phyloP scores from a whole-genome alignment of 768 basidiomycete genomes.

The Tylopilus subfusipes region DNA sequence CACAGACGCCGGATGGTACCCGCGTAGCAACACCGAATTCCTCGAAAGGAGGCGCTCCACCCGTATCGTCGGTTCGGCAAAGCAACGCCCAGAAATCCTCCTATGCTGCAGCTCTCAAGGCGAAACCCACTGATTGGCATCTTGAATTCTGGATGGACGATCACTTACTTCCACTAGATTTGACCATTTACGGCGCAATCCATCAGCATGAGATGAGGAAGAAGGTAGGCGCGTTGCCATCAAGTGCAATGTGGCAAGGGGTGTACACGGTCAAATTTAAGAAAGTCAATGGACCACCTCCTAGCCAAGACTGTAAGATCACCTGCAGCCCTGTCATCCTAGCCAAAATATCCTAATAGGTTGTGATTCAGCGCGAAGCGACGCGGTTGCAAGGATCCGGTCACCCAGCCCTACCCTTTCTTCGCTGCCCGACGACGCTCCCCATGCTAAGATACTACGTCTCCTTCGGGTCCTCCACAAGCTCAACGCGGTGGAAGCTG shows the following conservation, averaged over 20 bases:
- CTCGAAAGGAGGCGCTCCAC: slow-evolving; percentile 41
- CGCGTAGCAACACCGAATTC: slow-evolving; percentile 85
- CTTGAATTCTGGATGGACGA: slow-evolving; percentile 95
- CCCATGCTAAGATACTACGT: slow-evolving; percentile 87
- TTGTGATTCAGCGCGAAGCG: slow-evolving; percentile 31
- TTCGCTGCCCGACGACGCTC: slow-evolving; percentile 78
- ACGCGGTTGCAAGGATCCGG: slow-evolving; percentile 47
- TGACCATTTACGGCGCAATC: slow-evolving; percentile 95
- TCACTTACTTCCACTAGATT: slow-evolving; percentile 73
- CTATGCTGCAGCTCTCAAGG: slow-evolving; percentile 91
- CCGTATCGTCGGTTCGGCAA: slow-evolving; percentile 32
- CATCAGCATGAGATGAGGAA: slow-evolving; percentile 87
- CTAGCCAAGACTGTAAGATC: slow-evolving; percentile 55
- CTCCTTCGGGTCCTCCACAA: slow-evolving; percentile 84
- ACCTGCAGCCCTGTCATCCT: background rate
- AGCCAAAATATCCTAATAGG: slow-evolving; percentile 7
- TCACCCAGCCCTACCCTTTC: slow-evolving; percentile 68
- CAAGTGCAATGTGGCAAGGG: slow-evolving; percentile 82
- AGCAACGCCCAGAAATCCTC: slow-evolving; percentile 50
- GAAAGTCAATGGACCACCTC: slow-evolving; percentile 82
- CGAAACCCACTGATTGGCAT: slow-evolving; percentile 95
- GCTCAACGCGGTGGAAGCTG: slow-evolving; percentile 70
- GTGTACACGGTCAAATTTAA: slow-evolving; percentile 91
- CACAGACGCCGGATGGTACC: slow-evolving; percentile 95
- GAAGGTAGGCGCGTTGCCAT: slow-evolving; percentile 57